Conservation (phyloP, 2,329 filamentous ascomycete species). For the Ambrosiella beaveri region DNA sequence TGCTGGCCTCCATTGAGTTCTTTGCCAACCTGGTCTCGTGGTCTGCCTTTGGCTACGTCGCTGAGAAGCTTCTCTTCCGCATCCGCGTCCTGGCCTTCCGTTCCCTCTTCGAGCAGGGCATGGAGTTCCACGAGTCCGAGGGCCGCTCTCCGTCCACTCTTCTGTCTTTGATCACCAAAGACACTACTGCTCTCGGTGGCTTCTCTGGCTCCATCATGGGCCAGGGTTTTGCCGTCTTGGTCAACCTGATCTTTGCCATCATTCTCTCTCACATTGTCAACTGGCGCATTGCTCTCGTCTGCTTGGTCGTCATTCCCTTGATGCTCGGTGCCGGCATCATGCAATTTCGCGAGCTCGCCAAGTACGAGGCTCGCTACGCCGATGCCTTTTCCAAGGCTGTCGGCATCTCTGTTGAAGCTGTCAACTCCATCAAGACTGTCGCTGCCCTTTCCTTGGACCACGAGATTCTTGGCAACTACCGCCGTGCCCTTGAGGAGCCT, state of each 20-base stretch:
- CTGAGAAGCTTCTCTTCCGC: conserved; percentile 47
- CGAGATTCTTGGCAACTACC: conserved; percentile 36
- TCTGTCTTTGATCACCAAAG: conserved; percentile 50
- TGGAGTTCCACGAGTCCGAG: conserved; percentile 54
- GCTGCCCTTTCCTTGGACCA: conserved; percentile 36
- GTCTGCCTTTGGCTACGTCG: conserved; percentile 29
- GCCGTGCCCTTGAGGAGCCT: conserved; percentile 29
- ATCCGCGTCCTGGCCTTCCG: conserved; percentile 47
- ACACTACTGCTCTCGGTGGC: conserved; percentile 48
- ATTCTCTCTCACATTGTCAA: conserved; percentile 53
- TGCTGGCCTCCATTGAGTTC: conserved; percentile 30
- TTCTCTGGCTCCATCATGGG: conserved; percentile 56
- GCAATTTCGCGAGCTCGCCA: conserved; percentile 44
- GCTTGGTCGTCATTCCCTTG: conserved; percentile 49
- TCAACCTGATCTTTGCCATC: conserved; percentile 52
- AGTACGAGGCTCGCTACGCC: conserved; percentile 45
- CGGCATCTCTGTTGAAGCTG: conserved; percentile 48
- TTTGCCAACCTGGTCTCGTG: conserved; percentile 39
- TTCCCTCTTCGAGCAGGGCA: conserved; percentile 46
- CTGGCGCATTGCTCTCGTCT: conserved; percentile 62
- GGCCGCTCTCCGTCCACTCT: conserved; percentile 43
- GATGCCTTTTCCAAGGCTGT: conserved; percentile 47
- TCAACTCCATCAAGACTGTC: conserved; percentile 47
- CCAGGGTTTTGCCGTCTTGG: conserved; percentile 46
- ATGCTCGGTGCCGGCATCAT: conserved; percentile 53